phyloP scores from a whole-genome alignment of 2,329 filamentous ascomycete species.

The Meredithiella fracta region DNA sequence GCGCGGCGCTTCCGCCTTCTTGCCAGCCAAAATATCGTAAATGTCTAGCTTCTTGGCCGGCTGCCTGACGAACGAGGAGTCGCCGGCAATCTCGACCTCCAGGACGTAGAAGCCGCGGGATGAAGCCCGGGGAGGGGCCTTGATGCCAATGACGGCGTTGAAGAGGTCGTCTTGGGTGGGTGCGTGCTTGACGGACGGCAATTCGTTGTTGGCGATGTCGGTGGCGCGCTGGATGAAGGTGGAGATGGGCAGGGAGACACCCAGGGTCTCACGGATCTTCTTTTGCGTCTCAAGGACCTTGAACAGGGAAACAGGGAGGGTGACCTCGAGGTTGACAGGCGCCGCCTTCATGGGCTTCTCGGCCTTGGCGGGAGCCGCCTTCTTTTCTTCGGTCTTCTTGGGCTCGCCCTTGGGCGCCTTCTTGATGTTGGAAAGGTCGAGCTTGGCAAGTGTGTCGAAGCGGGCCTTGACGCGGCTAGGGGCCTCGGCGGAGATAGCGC shows the following conservation, averaged over 20 bases:
- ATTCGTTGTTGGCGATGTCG: conserved; percentile 71
- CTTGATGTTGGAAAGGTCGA: conserved; percentile 94
- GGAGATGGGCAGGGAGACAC: conserved; percentile 65
- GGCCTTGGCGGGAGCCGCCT: conserved; percentile 24
- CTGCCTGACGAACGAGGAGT: conserved; percentile 25
- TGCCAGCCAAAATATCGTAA: conserved; percentile 57
- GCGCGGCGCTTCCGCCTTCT: conserved; percentile 16
- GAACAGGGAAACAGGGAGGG: conserved; percentile 60
- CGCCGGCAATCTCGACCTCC: conserved; percentile 46
- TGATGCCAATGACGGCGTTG: conserved; percentile 66
- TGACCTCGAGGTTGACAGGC: conserved; percentile 39
- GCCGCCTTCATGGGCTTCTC: conserved; percentile 24
- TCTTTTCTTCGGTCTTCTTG: conserved; percentile 23
- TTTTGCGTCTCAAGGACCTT: conserved; percentile 68
- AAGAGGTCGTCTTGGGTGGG: conserved; percentile 72
- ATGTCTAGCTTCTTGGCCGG: conserved; percentile 42
- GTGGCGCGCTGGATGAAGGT: conserved; percentile 76
- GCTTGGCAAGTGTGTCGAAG: conserved; percentile 60
- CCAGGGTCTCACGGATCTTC: conserved; percentile 60
- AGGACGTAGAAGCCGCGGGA: conserved; percentile 53
- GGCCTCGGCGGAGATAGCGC: conserved; percentile 55
- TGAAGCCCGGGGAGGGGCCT: conserved; percentile 30
- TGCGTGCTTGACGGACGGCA: conserved; percentile 42
- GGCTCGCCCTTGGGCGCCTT: conserved; percentile 39
- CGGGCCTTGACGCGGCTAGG: conserved; percentile 54